These are phyloP conservation scores for Lentinula detonsa DNA, from an alignment of 768 basidiomycete species.

Conservation along the genomic window DNA sequence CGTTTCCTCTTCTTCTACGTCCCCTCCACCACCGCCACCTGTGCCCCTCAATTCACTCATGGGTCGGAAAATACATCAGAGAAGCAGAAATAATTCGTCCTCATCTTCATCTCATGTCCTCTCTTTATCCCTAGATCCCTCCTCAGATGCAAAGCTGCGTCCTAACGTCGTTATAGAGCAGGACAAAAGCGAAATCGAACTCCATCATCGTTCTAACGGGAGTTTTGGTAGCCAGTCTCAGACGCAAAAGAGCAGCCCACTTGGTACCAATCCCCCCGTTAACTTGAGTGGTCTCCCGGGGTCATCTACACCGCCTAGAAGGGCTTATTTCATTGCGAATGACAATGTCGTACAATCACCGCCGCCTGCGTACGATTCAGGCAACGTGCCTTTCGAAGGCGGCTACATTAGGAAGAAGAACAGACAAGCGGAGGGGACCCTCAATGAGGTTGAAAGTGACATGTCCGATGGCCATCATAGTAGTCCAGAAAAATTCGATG, in stretches of 20 bases:
- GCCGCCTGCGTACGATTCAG: conserved; percentile 38
- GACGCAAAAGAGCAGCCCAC: conserved; percentile 1
- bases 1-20: not conserved
- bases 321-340: conserved; percentile 38
- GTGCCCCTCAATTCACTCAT: conserved; percentile 2
- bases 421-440: not conserved
- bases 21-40: conserved; percentile 5
- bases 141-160: not conserved
- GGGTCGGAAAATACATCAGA: not conserved
- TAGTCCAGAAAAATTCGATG: not conserved
- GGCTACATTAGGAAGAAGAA: not conserved
- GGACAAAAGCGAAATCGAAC: not conserved
- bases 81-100: conserved; percentile 1
- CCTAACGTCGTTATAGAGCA: conserved; percentile 5
- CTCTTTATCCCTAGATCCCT: conserved; percentile 5
- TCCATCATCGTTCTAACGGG: conserved; percentile 2
- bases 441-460: not conserved
- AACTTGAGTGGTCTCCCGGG: conserved; percentile 14
- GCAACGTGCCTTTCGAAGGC: not conserved
- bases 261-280: conserved; percentile 5
- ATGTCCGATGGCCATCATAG: not conserved
- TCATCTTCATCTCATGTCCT: conserved; percentile 2
- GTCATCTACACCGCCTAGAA: conserved; percentile 23
- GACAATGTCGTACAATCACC: conserved; percentile 24
- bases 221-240: not conserved